Evolutionary conservation across 495 filamentous ascomycete species (phyloP), one percentile per base, ranked within the genome.

Genomic region (Neurospora sp.): DNA sequence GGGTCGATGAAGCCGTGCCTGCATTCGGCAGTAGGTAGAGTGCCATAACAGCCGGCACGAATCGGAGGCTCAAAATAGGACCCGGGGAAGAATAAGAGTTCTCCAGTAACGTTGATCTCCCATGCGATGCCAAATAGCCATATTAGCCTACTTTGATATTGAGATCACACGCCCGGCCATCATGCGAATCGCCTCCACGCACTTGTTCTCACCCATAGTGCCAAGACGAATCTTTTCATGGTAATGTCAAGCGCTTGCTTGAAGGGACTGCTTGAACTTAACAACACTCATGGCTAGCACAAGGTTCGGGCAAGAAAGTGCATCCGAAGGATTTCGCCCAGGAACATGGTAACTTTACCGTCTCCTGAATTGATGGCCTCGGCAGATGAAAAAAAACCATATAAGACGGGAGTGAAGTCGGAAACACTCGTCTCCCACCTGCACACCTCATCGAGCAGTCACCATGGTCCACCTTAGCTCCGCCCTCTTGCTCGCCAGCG

Each of bases 391-490:
- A 35, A 35, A 72, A 35, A 72, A 39, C 22, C 40, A 69, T 77
- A 75, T 77, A 77, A 76, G 72, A 77, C 71, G 61, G 31, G 27
- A 61, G 3, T 35, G 53, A 61, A 18, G 53, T 61, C 2, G 7
- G 27, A 61, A 61, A 61, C 27, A 61, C 69, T 73, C 42, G 44
- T 41, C 41, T 73, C 40, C 46, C 42, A 38, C 71, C 42, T 41
- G 4, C 14, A 35, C 53, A 40, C 41, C 37, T 40, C 68, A 74
- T 5, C 53, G 18, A 44, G 2, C 70, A 53, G 38, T 31, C 35
- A 72, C 70, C 20, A 84, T 86, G 84, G 80, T 85, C 72, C 84
- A 82, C 74, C 73, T 86, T 42, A 75, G 79, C 40, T 79, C 82
- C 59, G 80, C 82, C 75, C 79, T 85, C 73, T 70, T 84, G 68